Evolutionary conservation across 495 filamentous ascomycete species (phyloP), one percentile per base, ranked within the genome.

Genomic region (Penicillium macrosclerotiorum): DNA sequence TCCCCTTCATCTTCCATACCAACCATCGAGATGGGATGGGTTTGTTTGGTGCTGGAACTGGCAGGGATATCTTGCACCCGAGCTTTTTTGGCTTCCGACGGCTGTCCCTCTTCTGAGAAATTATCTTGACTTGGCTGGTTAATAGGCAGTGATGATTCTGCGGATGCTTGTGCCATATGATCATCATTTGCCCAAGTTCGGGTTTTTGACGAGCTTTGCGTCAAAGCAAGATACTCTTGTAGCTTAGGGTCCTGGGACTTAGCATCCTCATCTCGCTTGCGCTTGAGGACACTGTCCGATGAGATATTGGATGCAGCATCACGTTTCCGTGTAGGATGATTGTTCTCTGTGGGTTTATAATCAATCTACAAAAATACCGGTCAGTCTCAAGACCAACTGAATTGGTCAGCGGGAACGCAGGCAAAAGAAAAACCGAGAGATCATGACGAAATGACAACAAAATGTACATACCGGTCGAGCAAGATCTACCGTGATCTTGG

Each of bases 401-500:
- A 68, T 52, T 51, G 63, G 69, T 72, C 67, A 74, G 69, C 69
- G 59, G 55, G 65, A 55, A 57, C 57, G 56, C 48, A 50, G 63
- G 51, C 39, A 59, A 60, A 58, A 49, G 29, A 32, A 42, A 37
- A 37, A 44, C 54, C 41, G 36, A 29, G 41, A 52, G 40, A 41
- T 32, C 11, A 26, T 26, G 37, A 35, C 22, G 11, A 47, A 29
- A 3, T 14, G 43, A 47, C 7, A 19, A 32, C 33, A 32, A 45
- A 35, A n/a, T 37, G 31, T 25, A 69, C 83, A 59, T 78, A 93
- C 88, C 51, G 93, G 84, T 54, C 82, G 83, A 52, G 93, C 94
- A 62, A 96, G 72, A 73, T 97, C 94, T 54, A 96, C 93, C 19
- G 66, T 71, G 53, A 99, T 88, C 79, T 82, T 93, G n/a, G 90